Evolutionary conservation across 2,329 filamentous ascomycete species (phyloP), one percentile per base, ranked within the genome.

Genomic region (Microsporum audouinii): DNA sequence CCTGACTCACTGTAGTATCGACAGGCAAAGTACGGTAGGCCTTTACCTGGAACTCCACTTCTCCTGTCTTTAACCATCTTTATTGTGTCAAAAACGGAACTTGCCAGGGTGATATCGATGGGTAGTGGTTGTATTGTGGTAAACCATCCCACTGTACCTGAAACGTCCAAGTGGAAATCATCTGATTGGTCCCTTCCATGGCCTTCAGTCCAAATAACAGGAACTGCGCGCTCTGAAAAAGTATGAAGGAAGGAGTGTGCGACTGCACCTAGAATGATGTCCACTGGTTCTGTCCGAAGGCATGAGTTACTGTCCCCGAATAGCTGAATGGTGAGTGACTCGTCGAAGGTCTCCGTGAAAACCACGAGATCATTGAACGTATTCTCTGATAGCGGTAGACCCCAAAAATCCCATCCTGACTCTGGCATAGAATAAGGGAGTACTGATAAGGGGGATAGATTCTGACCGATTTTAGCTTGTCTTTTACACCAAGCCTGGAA

Each of bases 91-190:
- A 72, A 59, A 0, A 72, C 66, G 56, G 69, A 63, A 1, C 69
- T 63, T 0, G 68, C 51, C 7, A 65, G 66, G 39, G 69, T 65
- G 1, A 65, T 63, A 1, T 67, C 63, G 0, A 77, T 68, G 33
- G 71, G 72, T 2, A 79, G 72, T 0, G 78, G 78, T 56, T 76
- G 77, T 5, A 80, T 66, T 27, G 76, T 77, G 0, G 78, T 80
- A 62, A 80, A 81, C 79, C 79, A 81, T 3, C 79, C 79, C 1
- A 80, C 72, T 1, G 78, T 80, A 4, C 76, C 72, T 2, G 78
- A 78, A 2, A 80, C 72, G 55, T 80, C 78, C 55, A 80, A 74
- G 1, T 70, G 71, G 65, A 75, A 70, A 0, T 71, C 55, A 57
- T 78, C 72, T 70, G 75, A 78, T 0, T 75, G 64, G 63, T 79